Conservation (phyloP, 2,329 filamentous ascomycete genomes). For the Aphanoascus verrucosus region DNA sequence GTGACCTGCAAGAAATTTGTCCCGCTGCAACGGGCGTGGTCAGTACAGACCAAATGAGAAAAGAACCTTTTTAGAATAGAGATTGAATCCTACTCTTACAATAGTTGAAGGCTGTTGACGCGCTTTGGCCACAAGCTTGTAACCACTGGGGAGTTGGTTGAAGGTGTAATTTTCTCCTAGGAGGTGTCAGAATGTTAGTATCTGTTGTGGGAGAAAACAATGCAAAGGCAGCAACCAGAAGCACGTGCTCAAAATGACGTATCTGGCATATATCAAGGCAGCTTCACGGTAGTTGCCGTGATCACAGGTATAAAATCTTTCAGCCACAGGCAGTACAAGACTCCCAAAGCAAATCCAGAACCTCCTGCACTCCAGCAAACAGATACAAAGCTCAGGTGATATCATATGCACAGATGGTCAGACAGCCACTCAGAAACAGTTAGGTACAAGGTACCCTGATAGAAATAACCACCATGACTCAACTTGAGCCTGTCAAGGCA, state of each 20-base stretch:
- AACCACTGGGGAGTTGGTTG: conserved; percentile 45
- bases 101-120: conserved; percentile 30
- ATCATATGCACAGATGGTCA: too few relatives aligned
- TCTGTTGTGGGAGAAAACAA: not conserved
- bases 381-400: too few relatives aligned
- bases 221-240: not conserved
- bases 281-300: too few relatives aligned
- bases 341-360: too few relatives aligned
- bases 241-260: not conserved
- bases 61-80: not conserved
- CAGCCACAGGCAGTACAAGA: too few relatives aligned
- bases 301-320: too few relatives aligned
- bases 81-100: conserved; percentile 21
- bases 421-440: too few relatives aligned
- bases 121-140: conserved; percentile 41
- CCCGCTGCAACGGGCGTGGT: conserved; percentile 29
- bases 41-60: not conserved
- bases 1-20: conserved; percentile 50
- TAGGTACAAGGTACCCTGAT: too few relatives aligned
- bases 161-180: conserved; percentile 41
- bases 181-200: not conserved
- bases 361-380: too few relatives aligned
- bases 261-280: not conserved
- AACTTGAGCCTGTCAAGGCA: not conserved
- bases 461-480: too few relatives aligned